phyloP scores from a whole-genome alignment of 352 stramenopile species.

The Pythium vanterpoolii region DNA sequence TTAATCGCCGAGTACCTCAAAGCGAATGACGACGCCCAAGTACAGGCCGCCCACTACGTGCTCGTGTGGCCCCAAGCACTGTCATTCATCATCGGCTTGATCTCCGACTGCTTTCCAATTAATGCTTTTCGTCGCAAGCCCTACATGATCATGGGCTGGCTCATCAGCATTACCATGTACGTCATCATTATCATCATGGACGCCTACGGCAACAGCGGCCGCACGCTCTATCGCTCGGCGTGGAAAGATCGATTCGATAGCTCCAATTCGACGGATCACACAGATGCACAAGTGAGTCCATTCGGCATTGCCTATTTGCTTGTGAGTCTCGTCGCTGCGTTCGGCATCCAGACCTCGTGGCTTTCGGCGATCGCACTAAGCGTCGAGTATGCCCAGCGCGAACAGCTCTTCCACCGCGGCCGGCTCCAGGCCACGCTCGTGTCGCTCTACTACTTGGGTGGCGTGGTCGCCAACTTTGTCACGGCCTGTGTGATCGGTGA shows the following conservation, averaged over 20 bases:
- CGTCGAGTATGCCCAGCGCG: slow-evolving; percentile 27
- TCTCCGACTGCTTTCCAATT: slow-evolving; percentile 60
- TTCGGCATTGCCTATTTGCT: slow-evolving; percentile 12
- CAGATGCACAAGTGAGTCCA: background rate
- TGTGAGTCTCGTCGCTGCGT: slow-evolving; percentile 10
- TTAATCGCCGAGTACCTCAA: slow-evolving; percentile 18
- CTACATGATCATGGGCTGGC: slow-evolving; percentile 70
- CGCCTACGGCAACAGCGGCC: slow-evolving; percentile 2
- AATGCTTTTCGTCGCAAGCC: slow-evolving; percentile 61
- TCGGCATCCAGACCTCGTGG: slow-evolving; percentile 25
- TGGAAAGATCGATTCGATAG: background rate
- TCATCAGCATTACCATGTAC: slow-evolving; percentile 11
- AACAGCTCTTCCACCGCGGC: slow-evolving; percentile 23
- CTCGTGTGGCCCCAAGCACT: slow-evolving; percentile 53
- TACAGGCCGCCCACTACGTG: slow-evolving; percentile 20
- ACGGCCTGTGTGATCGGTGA: background rate
- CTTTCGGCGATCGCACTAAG: slow-evolving; percentile 10
- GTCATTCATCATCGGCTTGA: slow-evolving; percentile 68
- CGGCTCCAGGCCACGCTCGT: slow-evolving; percentile 11
- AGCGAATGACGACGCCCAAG: slow-evolving; percentile 6
- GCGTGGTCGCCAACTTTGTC: background rate
- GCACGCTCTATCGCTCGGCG: background rate
- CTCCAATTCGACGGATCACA: background rate
- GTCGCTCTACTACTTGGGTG: slow-evolving; percentile 12
- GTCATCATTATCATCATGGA: slow-evolving; percentile 9